These are phyloP conservation scores for Verticillium nubilum DNA, from an alignment of 2,329 filamentous ascomycete species.

Conservation along the genomic window DNA sequence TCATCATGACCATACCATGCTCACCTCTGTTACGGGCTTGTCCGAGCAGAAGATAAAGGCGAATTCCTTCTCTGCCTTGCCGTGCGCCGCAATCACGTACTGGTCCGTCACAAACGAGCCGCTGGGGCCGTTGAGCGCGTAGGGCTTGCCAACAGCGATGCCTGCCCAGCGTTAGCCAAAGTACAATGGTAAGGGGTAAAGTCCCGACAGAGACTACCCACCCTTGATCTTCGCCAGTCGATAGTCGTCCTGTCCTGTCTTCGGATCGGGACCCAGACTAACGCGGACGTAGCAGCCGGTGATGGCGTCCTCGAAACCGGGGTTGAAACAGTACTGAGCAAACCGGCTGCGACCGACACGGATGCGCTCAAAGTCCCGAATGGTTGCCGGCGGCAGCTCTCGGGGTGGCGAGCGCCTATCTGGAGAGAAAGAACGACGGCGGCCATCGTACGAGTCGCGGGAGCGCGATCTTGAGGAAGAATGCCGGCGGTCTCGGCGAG, in stretches of 20 bases:
- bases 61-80: slow-evolving; percentile 77
- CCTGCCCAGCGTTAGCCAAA: slow-evolving; percentile 42
- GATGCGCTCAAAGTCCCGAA: slow-evolving; percentile 79
- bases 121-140: slow-evolving; percentile 74
- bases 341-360: slow-evolving; percentile 83
- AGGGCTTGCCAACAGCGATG: slow-evolving; percentile 74
- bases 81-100: slow-evolving; percentile 76
- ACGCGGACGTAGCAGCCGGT: slow-evolving; percentile 81
- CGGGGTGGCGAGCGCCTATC: slow-evolving; percentile 64
- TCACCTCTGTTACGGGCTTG: slow-evolving; percentile 73
- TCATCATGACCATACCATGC: slow-evolving; percentile 14
- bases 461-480: not conserved
- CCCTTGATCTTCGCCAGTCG: slow-evolving; percentile 86
- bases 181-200: not conserved
- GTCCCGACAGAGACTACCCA: slow-evolving; percentile 29
- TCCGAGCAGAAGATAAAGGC: slow-evolving; percentile 91
- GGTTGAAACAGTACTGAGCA: slow-evolving; percentile 87
- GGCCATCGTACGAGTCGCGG: slow-evolving; percentile 59
- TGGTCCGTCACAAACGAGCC: slow-evolving; percentile 78
- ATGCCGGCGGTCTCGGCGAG: slow-evolving; percentile 29
- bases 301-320: slow-evolving; percentile 78
- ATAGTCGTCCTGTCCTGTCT: slow-evolving; percentile 71
- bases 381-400: slow-evolving; percentile 63
- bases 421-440: slow-evolving; percentile 46
- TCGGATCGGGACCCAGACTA: slow-evolving; percentile 70